Evolutionary conservation across 192 early-diverging fungal genomes (phyloP).

Genomic region (Geranomyces variabilis): DNA sequence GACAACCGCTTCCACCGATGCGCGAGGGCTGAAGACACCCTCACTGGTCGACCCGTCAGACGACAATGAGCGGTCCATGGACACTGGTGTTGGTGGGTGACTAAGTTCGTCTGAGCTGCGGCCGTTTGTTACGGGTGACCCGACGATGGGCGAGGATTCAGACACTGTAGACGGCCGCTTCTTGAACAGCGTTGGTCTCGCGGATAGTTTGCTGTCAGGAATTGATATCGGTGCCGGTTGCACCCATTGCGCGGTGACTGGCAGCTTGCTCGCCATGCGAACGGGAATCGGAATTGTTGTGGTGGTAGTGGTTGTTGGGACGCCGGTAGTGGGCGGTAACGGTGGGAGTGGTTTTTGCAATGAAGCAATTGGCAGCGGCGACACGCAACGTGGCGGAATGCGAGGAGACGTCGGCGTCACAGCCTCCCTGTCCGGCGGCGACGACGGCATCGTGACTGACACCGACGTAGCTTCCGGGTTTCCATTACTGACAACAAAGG

Average conservation of each 20-base stretch:
- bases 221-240: background rate
- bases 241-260: background rate
- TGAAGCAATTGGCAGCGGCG: background rate
- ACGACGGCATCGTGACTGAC: background rate
- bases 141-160: too few relatives aligned
- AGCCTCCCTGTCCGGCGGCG: background rate
- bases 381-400: background rate
- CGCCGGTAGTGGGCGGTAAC: background rate
- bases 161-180: background rate
- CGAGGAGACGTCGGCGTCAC: background rate
- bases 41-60: background rate
- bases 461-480: background rate
- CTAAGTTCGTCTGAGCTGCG: too few relatives aligned
- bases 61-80: background rate
- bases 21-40: background rate
- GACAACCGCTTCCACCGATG: slow-evolving; percentile 5
- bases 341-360: slow-evolving; percentile 4
- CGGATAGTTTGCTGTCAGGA: background rate
- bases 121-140: too few relatives aligned
- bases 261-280: slow-evolving; percentile 5
- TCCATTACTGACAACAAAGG: background rate
- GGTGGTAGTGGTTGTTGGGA: background rate
- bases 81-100: too few relatives aligned
- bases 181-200: slow-evolving; percentile 9
- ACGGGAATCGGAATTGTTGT: background rate